Evolutionary conservation across 2,329 filamentous ascomycete species (phyloP).

Genomic region (Ophiosphaerella narmari): DNA sequence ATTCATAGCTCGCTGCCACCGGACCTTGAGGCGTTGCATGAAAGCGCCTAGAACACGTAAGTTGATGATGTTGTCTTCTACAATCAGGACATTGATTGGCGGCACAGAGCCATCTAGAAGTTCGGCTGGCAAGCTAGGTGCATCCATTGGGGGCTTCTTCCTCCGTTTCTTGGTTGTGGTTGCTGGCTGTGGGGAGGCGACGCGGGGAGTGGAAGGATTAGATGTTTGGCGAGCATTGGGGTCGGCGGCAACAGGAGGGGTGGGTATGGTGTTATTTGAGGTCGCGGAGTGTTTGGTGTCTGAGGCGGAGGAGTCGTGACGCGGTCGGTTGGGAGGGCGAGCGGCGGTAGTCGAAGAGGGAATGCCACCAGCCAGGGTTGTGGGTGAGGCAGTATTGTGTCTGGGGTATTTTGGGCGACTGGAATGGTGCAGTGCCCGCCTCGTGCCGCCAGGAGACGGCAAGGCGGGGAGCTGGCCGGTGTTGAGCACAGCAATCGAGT

Average conservation of each 20-base stretch:
- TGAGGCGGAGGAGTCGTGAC: constrained; percentile 49
- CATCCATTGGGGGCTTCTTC: constrained; percentile 46
- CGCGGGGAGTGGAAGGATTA: constrained; percentile 55
- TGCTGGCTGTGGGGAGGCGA: constrained; percentile 54
- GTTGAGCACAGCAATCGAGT: constrained; percentile 77
- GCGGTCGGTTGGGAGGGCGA: constrained; percentile 38
- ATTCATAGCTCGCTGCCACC: constrained; percentile 97
- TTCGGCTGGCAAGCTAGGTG: constrained; percentile 59
- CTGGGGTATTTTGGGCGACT: constrained; percentile 67
- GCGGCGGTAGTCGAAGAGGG: constrained; percentile 48
- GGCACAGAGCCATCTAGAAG: constrained; percentile 79
- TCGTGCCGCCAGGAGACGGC: constrained; percentile 77
- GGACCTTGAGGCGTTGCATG: constrained; percentile 91
- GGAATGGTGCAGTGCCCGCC: constrained; percentile 49
- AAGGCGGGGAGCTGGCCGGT: constrained; percentile 80
- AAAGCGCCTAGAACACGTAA: constrained; percentile 91
- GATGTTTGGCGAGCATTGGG: constrained; percentile 49
- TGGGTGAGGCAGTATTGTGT: constrained; percentile 82
- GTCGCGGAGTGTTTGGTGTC: constrained; percentile 49
- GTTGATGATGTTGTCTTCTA: constrained; percentile 99
- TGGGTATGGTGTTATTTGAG: constrained; percentile 60
- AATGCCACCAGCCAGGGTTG: constrained; percentile 55
- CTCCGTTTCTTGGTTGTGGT: constrained; percentile 52
- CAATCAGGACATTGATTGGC: constrained; percentile 95
- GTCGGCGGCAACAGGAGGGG: constrained; percentile 52